phyloP scores from a whole-genome alignment of 202 grass and related monocot species.

The Carex arenaria region DNA sequence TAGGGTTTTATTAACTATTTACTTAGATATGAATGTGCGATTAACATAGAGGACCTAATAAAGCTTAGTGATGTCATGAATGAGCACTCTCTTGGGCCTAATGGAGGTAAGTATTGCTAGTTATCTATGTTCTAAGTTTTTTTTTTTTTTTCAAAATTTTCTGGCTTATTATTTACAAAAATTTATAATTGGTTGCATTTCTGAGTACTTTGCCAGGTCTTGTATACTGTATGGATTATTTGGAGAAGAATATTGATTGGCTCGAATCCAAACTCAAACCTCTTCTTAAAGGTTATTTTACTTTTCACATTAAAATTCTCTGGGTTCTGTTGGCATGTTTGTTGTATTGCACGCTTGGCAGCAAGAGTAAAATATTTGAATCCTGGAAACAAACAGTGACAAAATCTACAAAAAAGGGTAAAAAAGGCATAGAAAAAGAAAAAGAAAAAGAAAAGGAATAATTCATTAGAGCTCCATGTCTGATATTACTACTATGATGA shows the following conservation, averaged over 20 bases:
- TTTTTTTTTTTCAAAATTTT: not conserved
- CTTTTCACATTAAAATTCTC: not conserved
- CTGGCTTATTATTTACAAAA: not conserved
- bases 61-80: slow-evolving; percentile 88
- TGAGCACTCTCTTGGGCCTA: slow-evolving; percentile 92
- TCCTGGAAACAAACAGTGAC: not conserved
- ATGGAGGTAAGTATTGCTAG: slow-evolving; percentile 50
- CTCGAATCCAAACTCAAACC: slow-evolving; percentile 76
- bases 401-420: not conserved
- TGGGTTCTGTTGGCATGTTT: not conserved
- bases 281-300: slow-evolving; percentile 66
- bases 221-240: slow-evolving; percentile 96
- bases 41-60: slow-evolving; percentile 90
- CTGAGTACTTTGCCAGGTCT: slow-evolving; percentile 44
- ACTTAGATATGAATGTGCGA: slow-evolving; percentile 75
- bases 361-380: not conserved
- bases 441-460: not conserved
- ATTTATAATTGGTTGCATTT: slow-evolving; percentile 8
- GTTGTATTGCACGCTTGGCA: not conserved
- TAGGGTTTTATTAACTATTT: slow-evolving; percentile 33
- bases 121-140: not conserved
- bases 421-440: not conserved
- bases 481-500: not conserved
- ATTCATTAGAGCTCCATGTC: not conserved
- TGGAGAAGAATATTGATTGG: slow-evolving; percentile 98